Evolutionary conservation across 1,284 basidiomycete genomes (phyloP).

Genomic region (Quambalaria eucalypti): DNA sequence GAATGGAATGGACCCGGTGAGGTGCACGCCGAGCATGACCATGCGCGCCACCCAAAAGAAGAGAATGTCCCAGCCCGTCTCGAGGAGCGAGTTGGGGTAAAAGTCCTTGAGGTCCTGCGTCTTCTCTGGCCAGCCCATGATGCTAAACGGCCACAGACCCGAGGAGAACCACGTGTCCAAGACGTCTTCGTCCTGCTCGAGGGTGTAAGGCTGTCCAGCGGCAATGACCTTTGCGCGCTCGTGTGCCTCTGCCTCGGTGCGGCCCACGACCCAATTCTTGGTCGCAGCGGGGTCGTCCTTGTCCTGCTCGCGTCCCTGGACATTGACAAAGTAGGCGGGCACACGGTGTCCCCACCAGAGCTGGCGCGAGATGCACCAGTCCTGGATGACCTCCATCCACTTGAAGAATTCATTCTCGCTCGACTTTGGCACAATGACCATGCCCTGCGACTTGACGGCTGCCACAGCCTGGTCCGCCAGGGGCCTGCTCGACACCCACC

Average conservation of each 20-base stretch:
- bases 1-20: constrained; percentile 88
- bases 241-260: constrained; percentile 69
- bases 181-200: constrained; percentile 94
- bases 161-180: constrained; percentile 99
- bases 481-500: constrained; percentile 95
- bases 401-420: constrained; percentile 92
- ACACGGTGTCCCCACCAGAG: constrained; percentile 98
- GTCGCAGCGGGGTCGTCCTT: constrained; percentile 16
- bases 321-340: constrained; percentile 84
- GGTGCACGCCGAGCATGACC: constrained; percentile 83
- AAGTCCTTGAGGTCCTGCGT: constrained; percentile 52
- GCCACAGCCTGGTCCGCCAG: constrained; percentile 64
- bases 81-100: constrained; percentile 81
- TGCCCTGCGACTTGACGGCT: constrained; percentile 58
- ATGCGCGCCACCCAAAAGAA: constrained; percentile 99
- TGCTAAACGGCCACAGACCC: constrained; percentile 94
- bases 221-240: constrained; percentile 68
- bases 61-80: constrained; percentile 98
- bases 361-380: constrained; percentile 98
- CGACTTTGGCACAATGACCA: constrained; percentile 65
- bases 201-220: constrained; percentile 57
- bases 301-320: constrained; percentile 71
- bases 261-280: constrained; percentile 71
- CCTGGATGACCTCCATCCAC: constrained; percentile 92
- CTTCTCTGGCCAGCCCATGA: constrained; percentile 85